A percentile compares a stretch with the other conserved stretches of the same genome.
Evolutionary conservation across 129 eudicot genomes (phyloP).

Genomic region (Heracleum sosnowskyi): DNA sequence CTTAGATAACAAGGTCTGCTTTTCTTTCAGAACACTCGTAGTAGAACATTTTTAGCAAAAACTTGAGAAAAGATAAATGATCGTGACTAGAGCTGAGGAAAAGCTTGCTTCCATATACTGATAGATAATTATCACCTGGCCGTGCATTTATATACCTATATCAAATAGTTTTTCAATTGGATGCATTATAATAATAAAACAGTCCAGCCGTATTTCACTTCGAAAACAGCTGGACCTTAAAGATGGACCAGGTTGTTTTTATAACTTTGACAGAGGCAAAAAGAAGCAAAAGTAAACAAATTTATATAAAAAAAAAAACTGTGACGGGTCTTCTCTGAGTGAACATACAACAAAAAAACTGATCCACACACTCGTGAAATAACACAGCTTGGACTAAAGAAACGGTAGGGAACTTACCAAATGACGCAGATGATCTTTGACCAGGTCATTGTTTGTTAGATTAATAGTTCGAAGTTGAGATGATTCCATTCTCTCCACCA

Average conservation of each 20-base stretch:
- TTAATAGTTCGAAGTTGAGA: conserved; percentile 67
- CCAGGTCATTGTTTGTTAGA: conserved; percentile 80
- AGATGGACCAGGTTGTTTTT: neutral
- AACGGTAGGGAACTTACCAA: conserved; percentile 45
- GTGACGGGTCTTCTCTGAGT: neutral
- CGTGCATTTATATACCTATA: neutral
- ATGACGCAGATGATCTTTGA: conserved; percentile 92
- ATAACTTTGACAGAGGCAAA: neutral
- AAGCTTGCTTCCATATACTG: neutral
- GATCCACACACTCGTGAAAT: neutral
- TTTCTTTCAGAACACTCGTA: neutral
- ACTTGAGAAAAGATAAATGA: neutral
- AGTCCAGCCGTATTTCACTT: neutral
- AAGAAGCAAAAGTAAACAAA: neutral
- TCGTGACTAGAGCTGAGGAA: neutral
- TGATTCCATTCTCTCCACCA: conserved; percentile 74
- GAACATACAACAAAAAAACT: neutral
- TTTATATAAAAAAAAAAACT: neutral
- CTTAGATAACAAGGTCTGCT: neutral
- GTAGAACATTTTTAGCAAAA: neutral
- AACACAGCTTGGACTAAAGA: neutral
- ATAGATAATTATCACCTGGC: neutral
- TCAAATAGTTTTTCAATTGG: neutral
- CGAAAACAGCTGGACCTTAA: neutral
- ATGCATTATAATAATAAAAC: neutral